Base-by-base conservation (phyloP, 805 yeast species). In the Ogataea trehalophila region DNA sequence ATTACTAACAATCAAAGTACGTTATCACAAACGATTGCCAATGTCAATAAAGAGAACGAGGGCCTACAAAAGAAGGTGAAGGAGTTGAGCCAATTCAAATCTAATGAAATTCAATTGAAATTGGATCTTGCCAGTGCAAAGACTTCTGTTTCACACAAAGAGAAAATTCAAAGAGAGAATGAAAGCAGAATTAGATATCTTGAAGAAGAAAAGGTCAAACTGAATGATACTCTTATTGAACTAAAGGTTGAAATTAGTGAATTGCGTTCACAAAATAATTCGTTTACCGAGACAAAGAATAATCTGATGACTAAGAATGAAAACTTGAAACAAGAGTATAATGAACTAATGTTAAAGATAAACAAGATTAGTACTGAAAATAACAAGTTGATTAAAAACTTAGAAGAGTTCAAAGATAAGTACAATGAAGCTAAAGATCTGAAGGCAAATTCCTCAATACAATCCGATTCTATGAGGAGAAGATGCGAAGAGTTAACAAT, bases 401-500 rank as follows among this genome's bases (percentile, higher is more conserved):
- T 71, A 13, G 78, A 73, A 31, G 72, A 67, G 35, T 47, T 71
- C 20, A 69, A 66, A 37, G 67, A 63, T 37, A 73, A 72, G 44
- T 67, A 63, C 47, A 66, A 62, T 42, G 72, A 72, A 39, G 56
- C 65, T n/a, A 62, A 63, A 29, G 65, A 59, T 39, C 44, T 56
- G 16, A 67, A 59, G 48, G 29, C 45, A 11, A 50, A 47, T 8
- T 53, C 64, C 1, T 55, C 55, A 43, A 77, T 72, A 23, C 76
- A 73, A 48, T 68, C 73, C 8, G 83, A 77, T 37, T 54, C 71
- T 0, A 57, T 80, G 49, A 83, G 77, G 56, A 83, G 80, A 53
- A 89, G 87, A 60, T 78, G 82, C 49, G 92, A 87, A 44, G 96
- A 88, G 57, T 62, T 86, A 43, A 60, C 74, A 3, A 76, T 85